Conservation (phyloP, 78 protist species). For the Chrysochromulina tobinii region DNA sequence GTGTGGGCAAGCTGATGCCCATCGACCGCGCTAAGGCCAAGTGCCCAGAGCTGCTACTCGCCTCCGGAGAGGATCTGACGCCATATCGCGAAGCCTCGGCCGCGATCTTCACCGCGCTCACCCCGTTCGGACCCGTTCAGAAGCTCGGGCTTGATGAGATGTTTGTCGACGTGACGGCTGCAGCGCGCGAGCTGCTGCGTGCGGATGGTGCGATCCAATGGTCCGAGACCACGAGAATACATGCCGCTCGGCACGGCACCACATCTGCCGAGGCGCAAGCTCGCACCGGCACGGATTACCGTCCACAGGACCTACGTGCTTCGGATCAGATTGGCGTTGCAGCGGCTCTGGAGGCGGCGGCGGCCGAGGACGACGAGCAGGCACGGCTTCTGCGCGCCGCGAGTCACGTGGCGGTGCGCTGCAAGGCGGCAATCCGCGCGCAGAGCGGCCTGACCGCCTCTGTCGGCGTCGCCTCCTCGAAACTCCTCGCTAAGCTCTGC, state of each 20-base stretch:
- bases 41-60: constrained; percentile 18
- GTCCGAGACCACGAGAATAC: not conserved
- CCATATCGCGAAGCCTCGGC: constrained; percentile 23
- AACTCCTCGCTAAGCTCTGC: constrained; percentile 31
- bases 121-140: not conserved
- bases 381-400: not conserved
- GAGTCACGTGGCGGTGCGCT: not conserved
- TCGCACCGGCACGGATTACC: no score
- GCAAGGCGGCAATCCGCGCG: no score
- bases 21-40: not conserved
- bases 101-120: not conserved
- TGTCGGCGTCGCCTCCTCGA: constrained; percentile 31
- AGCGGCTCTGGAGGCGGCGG: no score
- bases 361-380: no score
- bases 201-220: not conserved
- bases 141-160: not conserved
- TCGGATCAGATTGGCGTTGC: no score
- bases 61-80: constrained; percentile 34
- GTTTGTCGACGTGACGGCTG: not conserved
- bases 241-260: not conserved
- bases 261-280: no score
- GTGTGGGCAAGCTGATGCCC: constrained; percentile 33
- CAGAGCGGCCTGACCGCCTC: constrained; percentile 1
- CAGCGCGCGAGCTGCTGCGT: not conserved
- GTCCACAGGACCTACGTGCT: no score